Base-by-base conservation (phyloP, 768 basidiomycete genomes). In the Boletus fagicola region DNA sequence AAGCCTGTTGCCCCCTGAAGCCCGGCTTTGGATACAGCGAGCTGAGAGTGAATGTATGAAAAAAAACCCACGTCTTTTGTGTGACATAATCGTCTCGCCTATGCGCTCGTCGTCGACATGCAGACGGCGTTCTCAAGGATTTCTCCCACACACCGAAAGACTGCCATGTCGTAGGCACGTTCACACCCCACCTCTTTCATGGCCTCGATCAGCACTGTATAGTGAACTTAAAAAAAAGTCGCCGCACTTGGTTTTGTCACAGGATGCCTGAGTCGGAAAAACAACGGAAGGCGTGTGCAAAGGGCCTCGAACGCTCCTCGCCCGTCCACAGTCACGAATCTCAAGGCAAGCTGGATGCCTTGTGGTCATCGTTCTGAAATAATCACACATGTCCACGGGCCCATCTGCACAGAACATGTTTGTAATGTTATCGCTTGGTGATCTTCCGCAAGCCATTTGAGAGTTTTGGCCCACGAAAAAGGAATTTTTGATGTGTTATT, bases 141-240 rank as follows among this genome's bases (percentile, higher is more conserved):
- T 49, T 62, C 63, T 72, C 68, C 59, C 68, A 72, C 69, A 72
- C 69, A 72, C 65, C 43, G 28, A 60, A 46, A 31, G 35, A 26
- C 49, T 47, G 53, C 61, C 64, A 58, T 53, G 60, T 66, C 63
- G 58, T 53, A 54, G 60, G 51, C 69, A 69, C 63, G 63, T 69
- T 69, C 70, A 56, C 68, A 72, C 68, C 60, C 68, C 68, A 70
- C 65, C 60, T 54, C 49, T 58, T 59, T 61, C 57, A 56, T 63
- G 28, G 28, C 36, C 64, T 61, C 67, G 67, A 65, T 68, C 59
- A 59, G 38, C n/a, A 38, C 42, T 26, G 46, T 40, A 60, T 28
- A 67, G 59, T 68, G 68, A 68, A 68, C 67, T 46, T 60, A 49
- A 69, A 66, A 61, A 65, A 53, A 51, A 51, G 5, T 15, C 44